A percentile compares a stretch with the other conserved stretches of the same genome.
These are phyloP conservation scores for Glebionis coronaria DNA, from an alignment of 129 eudicot species.

Conservation along the genomic window DNA sequence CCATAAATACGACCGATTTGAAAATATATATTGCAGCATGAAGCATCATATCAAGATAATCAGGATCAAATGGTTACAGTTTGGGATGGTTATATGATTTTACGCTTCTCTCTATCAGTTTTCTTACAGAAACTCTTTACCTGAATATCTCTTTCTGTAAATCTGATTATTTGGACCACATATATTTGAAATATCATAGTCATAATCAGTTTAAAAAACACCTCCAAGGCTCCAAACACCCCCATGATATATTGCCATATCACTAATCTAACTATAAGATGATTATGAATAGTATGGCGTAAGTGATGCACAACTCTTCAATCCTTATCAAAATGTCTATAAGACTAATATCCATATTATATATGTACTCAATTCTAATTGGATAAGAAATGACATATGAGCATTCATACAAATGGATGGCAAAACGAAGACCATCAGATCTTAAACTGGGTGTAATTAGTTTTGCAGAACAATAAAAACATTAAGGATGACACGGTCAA, in stretches of 20 bases:
- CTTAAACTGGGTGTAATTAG: too few species aligned
- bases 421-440: too few species aligned
- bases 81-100: not conserved
- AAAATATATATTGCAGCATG: not conserved
- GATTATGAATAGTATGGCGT: too few species aligned
- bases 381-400: too few species aligned
- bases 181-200: not conserved
- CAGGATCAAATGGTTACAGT: not conserved
- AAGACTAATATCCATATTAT: too few species aligned
- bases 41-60: not conserved
- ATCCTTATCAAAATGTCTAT: too few species aligned
- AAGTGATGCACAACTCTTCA: too few species aligned
- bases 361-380: too few species aligned
- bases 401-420: too few species aligned
- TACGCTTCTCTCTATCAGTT: not conserved
- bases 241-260: not conserved
- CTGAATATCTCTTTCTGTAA: not conserved
- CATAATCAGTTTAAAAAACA: not conserved
- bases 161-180: not conserved
- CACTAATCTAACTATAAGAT: too few species aligned
- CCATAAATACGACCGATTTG: not conserved
- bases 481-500: too few species aligned
- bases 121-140: slow-evolving; percentile 14
- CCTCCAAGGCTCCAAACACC: slow-evolving; percentile 18
- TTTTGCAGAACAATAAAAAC: too few species aligned